Percentiles rank a stretch among this genome's conserved stretches.
These are phyloP conservation scores for Rhododendron simsii DNA, from an alignment of 148 eudicot species.

Conservation along the genomic window DNA sequence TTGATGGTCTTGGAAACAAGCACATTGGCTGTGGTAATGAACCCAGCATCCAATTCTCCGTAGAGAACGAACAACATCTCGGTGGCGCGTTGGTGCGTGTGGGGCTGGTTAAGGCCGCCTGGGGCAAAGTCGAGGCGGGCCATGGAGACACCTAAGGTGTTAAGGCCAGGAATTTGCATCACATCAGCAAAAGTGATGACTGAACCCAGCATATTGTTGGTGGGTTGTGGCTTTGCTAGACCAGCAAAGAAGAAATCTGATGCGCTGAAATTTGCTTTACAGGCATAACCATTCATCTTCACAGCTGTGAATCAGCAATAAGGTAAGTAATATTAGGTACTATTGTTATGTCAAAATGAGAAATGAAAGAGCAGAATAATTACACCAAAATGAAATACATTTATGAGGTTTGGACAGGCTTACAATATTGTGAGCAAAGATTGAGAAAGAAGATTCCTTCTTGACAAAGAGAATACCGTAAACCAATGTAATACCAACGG, in stretches of 20 bases:
- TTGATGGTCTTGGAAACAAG: slow-evolving; percentile 28
- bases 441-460: too few relatives aligned
- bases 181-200: slow-evolving; percentile 33
- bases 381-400: neutral
- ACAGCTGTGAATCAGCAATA: slow-evolving; percentile 1
- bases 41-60: slow-evolving; percentile 36
- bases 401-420: neutral
- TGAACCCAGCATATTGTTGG: slow-evolving; percentile 22
- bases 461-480: too few relatives aligned
- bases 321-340: too few relatives aligned
- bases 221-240: slow-evolving; percentile 20
- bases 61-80: slow-evolving; percentile 11
- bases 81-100: slow-evolving; percentile 49
- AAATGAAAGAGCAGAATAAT: neutral
- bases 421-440: neutral
- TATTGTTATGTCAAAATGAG: too few relatives aligned
- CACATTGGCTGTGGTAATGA: slow-evolving; percentile 38
- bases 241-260: slow-evolving; percentile 29
- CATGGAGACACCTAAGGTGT: slow-evolving; percentile 40
- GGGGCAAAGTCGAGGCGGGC: slow-evolving; percentile 41
- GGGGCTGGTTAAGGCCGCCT: slow-evolving; percentile 40
- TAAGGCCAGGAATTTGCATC: slow-evolving; percentile 35
- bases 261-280: slow-evolving; percentile 20
- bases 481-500: too few relatives aligned
- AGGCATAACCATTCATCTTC: slow-evolving; percentile 30